phyloP scores from a whole-genome alignment of 2,329 filamentous ascomycete genomes.

The Colletotrichum tofieldiae region DNA sequence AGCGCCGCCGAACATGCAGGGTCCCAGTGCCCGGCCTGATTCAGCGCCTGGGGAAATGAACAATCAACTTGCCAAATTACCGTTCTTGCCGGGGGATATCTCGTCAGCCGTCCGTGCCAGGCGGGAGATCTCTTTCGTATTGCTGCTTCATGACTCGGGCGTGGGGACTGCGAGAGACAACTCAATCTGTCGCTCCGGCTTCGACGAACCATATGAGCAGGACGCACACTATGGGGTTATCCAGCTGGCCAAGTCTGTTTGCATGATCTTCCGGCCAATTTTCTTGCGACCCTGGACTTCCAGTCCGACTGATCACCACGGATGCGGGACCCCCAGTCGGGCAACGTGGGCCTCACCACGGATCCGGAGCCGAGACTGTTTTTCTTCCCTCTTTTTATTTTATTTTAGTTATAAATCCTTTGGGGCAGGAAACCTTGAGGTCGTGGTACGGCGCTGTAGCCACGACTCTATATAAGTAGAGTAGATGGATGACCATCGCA shows the following conservation, averaged over 20 bases:
- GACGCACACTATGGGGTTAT: neutral
- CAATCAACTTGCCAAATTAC: neutral
- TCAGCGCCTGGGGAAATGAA: neutral
- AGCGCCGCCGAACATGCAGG: neutral
- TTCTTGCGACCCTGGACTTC: neutral
- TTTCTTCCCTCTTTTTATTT: too few species aligned
- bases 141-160: conserved; percentile 1
- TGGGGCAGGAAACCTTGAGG: too few species aligned
- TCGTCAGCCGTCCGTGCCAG: neutral
- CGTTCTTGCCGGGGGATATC: neutral
- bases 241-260: neutral
- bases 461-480: too few species aligned
- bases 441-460: too few species aligned
- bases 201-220: too few species aligned
- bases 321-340: neutral
- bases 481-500: too few species aligned
- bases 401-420: too few species aligned
- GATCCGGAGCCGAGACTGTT: neutral
- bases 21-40: neutral
- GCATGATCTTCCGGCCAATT: neutral
- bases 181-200: neutral
- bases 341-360: neutral
- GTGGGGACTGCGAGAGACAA: neutral
- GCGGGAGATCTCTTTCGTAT: neutral
- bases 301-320: neutral